Evolutionary conservation across 495 filamentous ascomycete species (phyloP), one percentile per base, ranked within the genome.

Genomic region (Penicillium herquei): DNA sequence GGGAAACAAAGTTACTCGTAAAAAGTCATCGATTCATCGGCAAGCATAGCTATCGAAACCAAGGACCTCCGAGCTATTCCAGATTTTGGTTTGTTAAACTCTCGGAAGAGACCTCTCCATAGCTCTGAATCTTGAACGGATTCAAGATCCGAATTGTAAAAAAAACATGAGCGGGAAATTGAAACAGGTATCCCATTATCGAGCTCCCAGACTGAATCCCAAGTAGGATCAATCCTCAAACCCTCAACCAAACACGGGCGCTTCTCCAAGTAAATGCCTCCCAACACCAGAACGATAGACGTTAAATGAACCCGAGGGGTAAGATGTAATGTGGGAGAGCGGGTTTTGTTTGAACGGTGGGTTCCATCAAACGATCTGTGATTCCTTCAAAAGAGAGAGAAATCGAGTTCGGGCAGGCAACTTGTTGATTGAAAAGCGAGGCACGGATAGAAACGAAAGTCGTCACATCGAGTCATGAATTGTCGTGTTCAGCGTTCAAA

Each of bases 401-500:
- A 67, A 58, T 53, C 54, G 46, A 48, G 52, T 52, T 52, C 60
- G 63, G 55, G 51, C 62, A 74, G 58, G 52, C 51, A 65, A 65
- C 57, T 64, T 64, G 60, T 63, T 68, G 40, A 62, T 56, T 60
- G 63, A 64, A 46, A 57, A 59, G 61, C 61, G 66, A 63, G 59
- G 51, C 66, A 67, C 66, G 68, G 73, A 64, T 62, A 62, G 21
- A 26, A 64, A 62, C 56, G 32, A 34, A 46, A 69, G 70, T 77
- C 70, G 66, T 73, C 52, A 67, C 67, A 68, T 72, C 71, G 66
- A 54, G 58, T 56, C 61, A 56, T 67, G 50, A 65, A 44, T 63
- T 71, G 66, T 75, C 73, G 67, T 77, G 67, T 76, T 77, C 62
- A 71, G 67, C 68, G 66, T 75, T 78, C 70, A 76, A 70, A 73